Base-by-base conservation (phyloP, 306 rosid species). In the Senna tora region DNA sequence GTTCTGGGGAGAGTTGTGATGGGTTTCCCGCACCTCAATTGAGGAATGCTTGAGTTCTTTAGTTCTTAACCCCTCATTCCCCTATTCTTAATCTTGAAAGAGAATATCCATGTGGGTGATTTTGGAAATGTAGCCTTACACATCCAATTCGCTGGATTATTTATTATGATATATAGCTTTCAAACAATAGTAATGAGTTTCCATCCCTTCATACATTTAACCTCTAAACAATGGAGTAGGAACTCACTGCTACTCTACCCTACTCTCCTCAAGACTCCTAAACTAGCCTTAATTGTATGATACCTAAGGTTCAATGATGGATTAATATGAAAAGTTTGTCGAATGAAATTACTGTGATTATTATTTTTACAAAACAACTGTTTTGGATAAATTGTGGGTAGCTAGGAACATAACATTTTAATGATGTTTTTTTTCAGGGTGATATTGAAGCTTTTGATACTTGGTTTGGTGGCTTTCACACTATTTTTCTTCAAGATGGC, bases 361-460 rank as follows among this genome's bases (percentile, higher is more conserved):
- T 53, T 19, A 19, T 72, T 45, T 55, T 22, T 63, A 61, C 9
- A 42, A 43, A 58, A 25, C 32, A 56, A 50, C 5, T 65, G 9
- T 69, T 14, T 58, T 36, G 15, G 73, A 71, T 54, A 5, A 32
- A 57, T 59, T 66, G 45, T 46, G 10, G 49, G 34, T 47, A 21
- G 73, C 79, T 43, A 13, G 38, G 38, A 64, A 22, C 50, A 15
- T 38, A 13, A 41, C 64, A 46, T 46, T 42, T 52, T 42, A 33
- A 25, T n/a, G 19, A 60, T 28, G 16, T 53, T 53, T 46, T 46
- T 30, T 79, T 32, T 32, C 83, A 87, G 86, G 96, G 82, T 78
- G 79, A 79, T 67, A 39, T 75, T 75, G 79, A 83, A 82, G 83
- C 80, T 77, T 55, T 69, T 65, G 75, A 76, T 77, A 54, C 81